A percentile compares a stretch with the other conserved stretches of the same genome.
phyloP scores from a whole-genome alignment of 306 rosid species.

The Arachis stenosperma region DNA sequence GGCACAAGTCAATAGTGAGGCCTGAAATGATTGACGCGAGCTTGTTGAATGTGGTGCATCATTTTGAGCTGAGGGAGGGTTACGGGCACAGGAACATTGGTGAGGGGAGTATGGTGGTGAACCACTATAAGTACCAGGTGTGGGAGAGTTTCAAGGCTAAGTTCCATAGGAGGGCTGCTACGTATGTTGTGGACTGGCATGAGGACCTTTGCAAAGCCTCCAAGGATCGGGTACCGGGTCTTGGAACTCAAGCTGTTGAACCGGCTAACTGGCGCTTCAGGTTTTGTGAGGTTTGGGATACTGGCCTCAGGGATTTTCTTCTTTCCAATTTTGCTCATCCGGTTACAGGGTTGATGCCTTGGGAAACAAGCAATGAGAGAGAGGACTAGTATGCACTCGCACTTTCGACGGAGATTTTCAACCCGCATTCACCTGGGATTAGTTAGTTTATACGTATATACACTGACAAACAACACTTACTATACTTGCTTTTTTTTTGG shows the following conservation, averaged over 20 bases:
- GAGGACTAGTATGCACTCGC: too few relatives aligned
- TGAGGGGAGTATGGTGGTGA: conserved; percentile 46
- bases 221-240: conserved; percentile 81
- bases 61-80: conserved; percentile 63
- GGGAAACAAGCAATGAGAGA: conserved; percentile 46
- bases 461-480: too few relatives aligned
- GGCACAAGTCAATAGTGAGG: conserved; percentile 78
- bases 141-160: conserved; percentile 77
- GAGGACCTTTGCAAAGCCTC: conserved; percentile 73
- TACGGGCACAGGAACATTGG: conserved; percentile 37
- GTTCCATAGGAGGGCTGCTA: conserved; percentile 80
- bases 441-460: too few relatives aligned
- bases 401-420: too few relatives aligned
- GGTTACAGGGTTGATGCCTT: conserved; percentile 64
- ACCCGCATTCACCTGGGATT: too few relatives aligned
- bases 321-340: conserved; percentile 56
- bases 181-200: conserved; percentile 85
- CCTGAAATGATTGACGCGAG: conserved; percentile 58
- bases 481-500: too few relatives aligned
- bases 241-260: conserved; percentile 72
- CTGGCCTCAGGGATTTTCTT: conserved; percentile 66
- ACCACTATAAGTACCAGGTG: conserved; percentile 87
- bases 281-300: conserved; percentile 86
- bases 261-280: conserved; percentile 64
- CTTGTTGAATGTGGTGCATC: conserved; percentile 79